Evolutionary conservation across 1,284 basidiomycete genomes (phyloP), one percentile per base, ranked within the genome.

Genomic region (Puccinia polysora): DNA sequence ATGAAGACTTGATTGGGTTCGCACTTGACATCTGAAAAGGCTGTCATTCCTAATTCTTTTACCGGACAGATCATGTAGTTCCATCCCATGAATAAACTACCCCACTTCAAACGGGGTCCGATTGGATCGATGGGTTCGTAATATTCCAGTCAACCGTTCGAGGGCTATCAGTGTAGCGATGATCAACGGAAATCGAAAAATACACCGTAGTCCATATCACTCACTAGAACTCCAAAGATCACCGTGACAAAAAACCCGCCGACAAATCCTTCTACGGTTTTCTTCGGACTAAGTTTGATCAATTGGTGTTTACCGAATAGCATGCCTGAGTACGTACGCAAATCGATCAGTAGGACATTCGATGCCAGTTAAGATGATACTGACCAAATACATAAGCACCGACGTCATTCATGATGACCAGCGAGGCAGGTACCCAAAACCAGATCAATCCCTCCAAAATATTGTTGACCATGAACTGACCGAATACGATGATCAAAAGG

Each of bases 11-110:
- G 89, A 80, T 98, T 98, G 43, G 90, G 90, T 55, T 84, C 84
- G 82, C 96, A 99, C 14, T 84, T 80, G 65, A 91, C 85, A 20
- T 86, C 81, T 73, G 87, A 90, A 83, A 88, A 94, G 2, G 89
- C 91, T 76, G 88, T 91, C 74, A 91, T 90, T 62, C 96, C 94
- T 25, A 99, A 86, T 79, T 97, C 91, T 74, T 89, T 88, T 32
- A 94, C 94, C 12, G 96, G 96, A 82, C 96, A 99, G 77, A 90
- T 96, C 93, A 99, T 96, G 83, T 97, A 99, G 79, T 89, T 85
- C 84, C 88, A 97, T 63, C 85, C 86, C 90, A 95, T 94, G 83
- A 96, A 97, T 79, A 91, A 87, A 12, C 89, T 89, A 34, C 90
- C 91, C 93, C 93, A 98, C 83, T 84, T 75, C 18, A 45, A n/a